Evolutionary conservation across 2,329 filamentous ascomycete genomes (phyloP), one percentile per base, ranked within the genome.

Genomic region (Phialophora macrospora): DNA sequence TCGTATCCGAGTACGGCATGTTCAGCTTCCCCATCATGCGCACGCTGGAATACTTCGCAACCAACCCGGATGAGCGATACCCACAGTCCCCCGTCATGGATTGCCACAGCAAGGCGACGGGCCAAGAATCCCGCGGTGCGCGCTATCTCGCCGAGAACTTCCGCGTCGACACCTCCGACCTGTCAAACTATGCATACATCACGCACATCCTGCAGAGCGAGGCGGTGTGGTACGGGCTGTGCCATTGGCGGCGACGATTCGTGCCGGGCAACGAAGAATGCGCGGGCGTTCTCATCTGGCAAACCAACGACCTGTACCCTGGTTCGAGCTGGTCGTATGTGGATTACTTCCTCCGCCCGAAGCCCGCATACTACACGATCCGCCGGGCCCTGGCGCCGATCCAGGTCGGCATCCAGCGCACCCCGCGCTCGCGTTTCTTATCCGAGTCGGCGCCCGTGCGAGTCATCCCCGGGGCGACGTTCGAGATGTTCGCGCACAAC

Each of bases 51-150:
- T n/a, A n/a, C n/a, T n/a, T n/a, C n/a, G n/a, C n/a, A n/a, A n/a
- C n/a, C n/a, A n/a, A n/a, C n/a, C n/a, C n/a, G n/a, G n/a, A n/a
- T n/a, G n/a, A n/a, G n/a, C 85, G 90, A 3, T 93, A 91, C 76
- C 85, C 93, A 1, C 91, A 96, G 75, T 95, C 91, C 2, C 88
- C 89, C 28, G 93, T 92, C 7, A 80, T 97, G 28, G 93, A 97
- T 76, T 97, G 96, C 75, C 94, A 97, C 82, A 97, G 97, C 82
- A 97, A 97, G 79, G 94, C 93, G 1, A 89, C 89, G 60, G 93
- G 93, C 0, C 91, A 96, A 74, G 91, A 96, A 77, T 86, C 93
- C 26, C 85, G 92, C 44, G 87, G 97, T 63, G 93, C 92, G 1
- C 87, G 93, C 0, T 97, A 97, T 74, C 82, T 97, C 1, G 91